Percentiles rank a stretch among this genome's conserved stretches.
Evolutionary conservation across 2,329 filamentous ascomycete genomes (phyloP).

Genomic region (Ascochyta fabae): DNA sequence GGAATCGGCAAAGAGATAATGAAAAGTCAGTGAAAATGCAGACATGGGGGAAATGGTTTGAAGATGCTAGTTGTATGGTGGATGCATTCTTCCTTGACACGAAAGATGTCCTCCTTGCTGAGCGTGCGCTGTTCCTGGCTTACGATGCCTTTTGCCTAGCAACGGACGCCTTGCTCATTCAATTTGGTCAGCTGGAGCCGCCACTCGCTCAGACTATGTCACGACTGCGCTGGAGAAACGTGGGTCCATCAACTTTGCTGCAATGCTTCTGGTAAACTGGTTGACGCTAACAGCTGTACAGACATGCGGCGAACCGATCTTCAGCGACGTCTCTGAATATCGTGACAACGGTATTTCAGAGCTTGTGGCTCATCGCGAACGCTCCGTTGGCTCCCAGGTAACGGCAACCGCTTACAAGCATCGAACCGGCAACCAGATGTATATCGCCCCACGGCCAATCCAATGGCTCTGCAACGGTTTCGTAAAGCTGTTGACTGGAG

Average conservation of each 20-base stretch:
- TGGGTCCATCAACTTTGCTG: conserved; percentile 13
- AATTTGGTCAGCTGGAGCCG: conserved; percentile 12
- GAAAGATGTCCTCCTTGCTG: neutral
- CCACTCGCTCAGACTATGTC: conserved; percentile 1
- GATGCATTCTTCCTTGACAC: neutral
- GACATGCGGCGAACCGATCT: conserved; percentile 23
- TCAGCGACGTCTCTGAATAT: conserved; percentile 24
- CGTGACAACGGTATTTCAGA: conserved; percentile 16
- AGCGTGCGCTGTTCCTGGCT: neutral
- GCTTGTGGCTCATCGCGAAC: conserved; percentile 13
- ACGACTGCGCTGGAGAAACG: conserved; percentile 30
- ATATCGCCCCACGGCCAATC: conserved; percentile 4
- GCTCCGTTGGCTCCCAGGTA: conserved; percentile 12
- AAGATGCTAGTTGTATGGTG: neutral
- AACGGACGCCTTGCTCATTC: conserved; percentile 4
- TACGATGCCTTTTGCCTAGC: neutral
- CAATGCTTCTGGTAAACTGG: neutral
- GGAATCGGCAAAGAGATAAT: neutral
- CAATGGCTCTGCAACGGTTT: conserved; percentile 10
- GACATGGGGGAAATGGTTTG: neutral
- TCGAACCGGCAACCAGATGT: conserved; percentile 10
- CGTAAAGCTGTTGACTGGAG: neutral
- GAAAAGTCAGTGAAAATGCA: neutral
- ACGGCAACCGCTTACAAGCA: neutral
- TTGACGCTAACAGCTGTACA: conserved; percentile 6